A percentile compares a stretch with the other conserved stretches of the same genome.
These are phyloP conservation scores for Verticillium albo-atrum DNA, from an alignment of 2,329 filamentous ascomycete genomes.

Conservation along the genomic window DNA sequence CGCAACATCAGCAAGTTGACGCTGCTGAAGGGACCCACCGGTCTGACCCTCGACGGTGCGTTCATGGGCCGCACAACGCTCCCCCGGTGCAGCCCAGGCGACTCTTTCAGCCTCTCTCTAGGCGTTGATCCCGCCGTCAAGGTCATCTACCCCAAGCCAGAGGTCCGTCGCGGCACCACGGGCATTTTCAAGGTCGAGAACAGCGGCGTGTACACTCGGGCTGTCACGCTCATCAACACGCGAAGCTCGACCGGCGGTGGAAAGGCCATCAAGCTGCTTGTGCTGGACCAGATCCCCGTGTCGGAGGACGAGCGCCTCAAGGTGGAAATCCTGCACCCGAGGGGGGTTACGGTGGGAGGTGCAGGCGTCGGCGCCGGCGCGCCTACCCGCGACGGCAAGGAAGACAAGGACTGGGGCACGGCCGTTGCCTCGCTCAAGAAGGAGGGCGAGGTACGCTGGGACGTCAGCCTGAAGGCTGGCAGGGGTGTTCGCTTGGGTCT, in stretches of 20 bases:
- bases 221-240: conserved; percentile 47
- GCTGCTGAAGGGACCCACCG: conserved; percentile 48
- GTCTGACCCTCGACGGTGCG: conserved; percentile 58
- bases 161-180: conserved; percentile 43
- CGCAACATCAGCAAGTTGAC: conserved; percentile 52
- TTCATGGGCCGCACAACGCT: conserved; percentile 55
- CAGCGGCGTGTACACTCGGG: conserved; percentile 43
- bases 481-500: conserved; percentile 51
- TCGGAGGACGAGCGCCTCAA: conserved; percentile 54
- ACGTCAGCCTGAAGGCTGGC: conserved; percentile 53
- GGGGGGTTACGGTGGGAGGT: conserved; percentile 37
- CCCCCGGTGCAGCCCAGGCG: conserved; percentile 51
- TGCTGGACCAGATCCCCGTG: conserved; percentile 59
- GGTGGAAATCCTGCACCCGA: conserved; percentile 45
- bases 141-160: conserved; percentile 52
- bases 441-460: conserved; percentile 54
- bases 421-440: conserved; percentile 51
- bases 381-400: conserved; percentile 19
- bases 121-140: conserved; percentile 56
- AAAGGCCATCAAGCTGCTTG: conserved; percentile 39
- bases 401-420: conserved; percentile 45
- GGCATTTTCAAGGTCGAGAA: conserved; percentile 52
- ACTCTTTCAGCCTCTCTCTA: conserved; percentile 47
- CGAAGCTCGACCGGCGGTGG: conserved; percentile 23
- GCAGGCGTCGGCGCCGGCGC: conserved; percentile 29